Base-by-base conservation (phyloP, 2,329 filamentous ascomycete species). In the Rugonectria rugulosa region DNA sequence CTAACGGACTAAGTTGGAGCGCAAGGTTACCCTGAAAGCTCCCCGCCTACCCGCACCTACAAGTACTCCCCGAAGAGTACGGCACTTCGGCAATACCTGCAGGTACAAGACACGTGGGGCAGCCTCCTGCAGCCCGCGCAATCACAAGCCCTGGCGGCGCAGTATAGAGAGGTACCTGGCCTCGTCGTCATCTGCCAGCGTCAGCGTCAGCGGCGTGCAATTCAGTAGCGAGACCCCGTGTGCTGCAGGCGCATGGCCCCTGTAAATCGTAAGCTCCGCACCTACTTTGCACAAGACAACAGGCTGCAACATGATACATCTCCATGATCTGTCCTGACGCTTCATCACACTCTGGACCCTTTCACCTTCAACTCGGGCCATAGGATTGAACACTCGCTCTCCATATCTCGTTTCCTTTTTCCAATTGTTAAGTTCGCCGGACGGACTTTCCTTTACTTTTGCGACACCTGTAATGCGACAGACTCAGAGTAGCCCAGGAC, bases 311-410 rank as follows among this genome's bases (percentile, higher is more conserved):
- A 60, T 62, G 57, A 64, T 60, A 65, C 62, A 59, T 6, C 24
- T 59, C 60, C 53, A 63, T 60, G 50, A 65, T 65, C 62, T 65
- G 62, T 63, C 62, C 62, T 65, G 62, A 62, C 60, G 53, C 53
- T 48, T 53, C 26, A 38, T 29, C 36, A 21, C 15, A 11, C 17
- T 11, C 20, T 38, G n/a, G 12, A 61, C 7, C 19, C 19, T 38
- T 38, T 36, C 32, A 8, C 11, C n/a, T 15, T 15, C 19, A 8
- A 17, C 32, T 32, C n/a, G n/a, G n/a, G 3, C n/a, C 34, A 36
- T 27, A 11, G 11, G 24, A 40, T 56, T 38, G 36, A 26, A 45
- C 51, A 53, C 55, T 54, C 32, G 58, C 54, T 42, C 38, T 31
- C 19, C 29, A 38, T 24, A 3, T 23, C 27, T n/a, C 12, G 27